Base-by-base conservation (phyloP, 177 flowering plant species). In the Telopea speciosissima region DNA sequence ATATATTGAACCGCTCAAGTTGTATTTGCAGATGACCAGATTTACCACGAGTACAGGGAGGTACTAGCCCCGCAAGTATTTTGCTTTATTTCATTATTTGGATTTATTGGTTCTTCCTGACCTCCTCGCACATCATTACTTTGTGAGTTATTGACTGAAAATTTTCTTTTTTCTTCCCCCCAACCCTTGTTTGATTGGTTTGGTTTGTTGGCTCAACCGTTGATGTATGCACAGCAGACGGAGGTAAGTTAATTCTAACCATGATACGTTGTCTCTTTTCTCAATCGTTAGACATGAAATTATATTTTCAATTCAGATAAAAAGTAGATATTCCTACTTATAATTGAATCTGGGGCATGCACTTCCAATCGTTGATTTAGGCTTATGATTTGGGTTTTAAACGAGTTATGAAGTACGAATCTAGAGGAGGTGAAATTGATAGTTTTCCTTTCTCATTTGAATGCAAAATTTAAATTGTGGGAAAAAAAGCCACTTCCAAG, bases 21-120 rank as follows among this genome's bases (percentile, higher is more conserved):
- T 60, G 36, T 70, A 68, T 54, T 56, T 68, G 63, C 63, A 60
- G 63, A 16, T 60, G n/a, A n/a, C n/a, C n/a, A n/a, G n/a, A n/a
- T n/a, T n/a, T n/a, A n/a, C n/a, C n/a, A n/a, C n/a, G n/a, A n/a
- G 24, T 60, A 60, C 63, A 60, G 63, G n/a, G 63, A 60, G 63
- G 63, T 60, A 56, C n/a, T 56, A 36, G 40, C 6, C 9, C n/a
- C n/a, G n/a, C 61, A 17, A 7, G 2, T 19, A 5, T 21, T 7
- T 19, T n/a, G 1, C 7, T 56, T 56, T 24, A 24, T 60, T 60
- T 13, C 24, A 8, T 59, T 59, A 28, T 59, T 59, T 28, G 62
- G 5, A 3, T 59, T 59, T 8, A n/a, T 23, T 54, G 61, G 5
- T 58, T n/a, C n/a, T 8, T 58, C n/a, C 54, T 49, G 19, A n/a